Evolutionary conservation across 2,329 filamentous ascomycete genomes (phyloP).

Genomic region (Venturia effusa): DNA sequence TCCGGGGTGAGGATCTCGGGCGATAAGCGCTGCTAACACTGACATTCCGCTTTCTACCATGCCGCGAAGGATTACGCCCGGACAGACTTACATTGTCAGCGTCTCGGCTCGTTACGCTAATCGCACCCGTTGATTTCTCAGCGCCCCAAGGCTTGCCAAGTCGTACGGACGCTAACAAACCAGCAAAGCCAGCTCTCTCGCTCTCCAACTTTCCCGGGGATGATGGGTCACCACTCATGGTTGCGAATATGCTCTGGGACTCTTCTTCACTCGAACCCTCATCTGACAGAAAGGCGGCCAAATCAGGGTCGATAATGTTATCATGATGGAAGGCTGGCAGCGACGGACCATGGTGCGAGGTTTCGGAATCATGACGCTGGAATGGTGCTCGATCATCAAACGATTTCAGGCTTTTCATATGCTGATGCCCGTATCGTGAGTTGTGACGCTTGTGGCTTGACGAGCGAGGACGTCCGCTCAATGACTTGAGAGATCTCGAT

Average conservation of each 20-base stretch:
- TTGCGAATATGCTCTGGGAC: constrained; percentile 63
- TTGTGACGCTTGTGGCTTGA: constrained; percentile 72
- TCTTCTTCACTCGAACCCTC: constrained; percentile 88
- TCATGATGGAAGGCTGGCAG: constrained; percentile 95
- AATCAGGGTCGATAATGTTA: constrained; percentile 94
- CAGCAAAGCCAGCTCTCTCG: constrained; percentile 60
- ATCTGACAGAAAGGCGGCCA: constrained; percentile 93
- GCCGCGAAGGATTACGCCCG: constrained; percentile 2
- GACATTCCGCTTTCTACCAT: constrained; percentile 59
- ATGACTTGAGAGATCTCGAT: constrained; percentile 74
- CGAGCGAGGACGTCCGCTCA: constrained; percentile 61
- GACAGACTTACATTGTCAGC: constrained; percentile 10
- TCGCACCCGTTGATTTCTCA: constrained; percentile 50
- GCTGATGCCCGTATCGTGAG: constrained; percentile 62
- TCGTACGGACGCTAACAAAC: constrained; percentile 60
- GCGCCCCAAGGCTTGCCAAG: constrained; percentile 56
- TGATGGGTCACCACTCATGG: constrained; percentile 55
- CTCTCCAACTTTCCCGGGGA: constrained; percentile 53
- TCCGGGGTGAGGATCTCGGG: constrained; percentile 56
- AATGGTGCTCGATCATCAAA: constrained; percentile 80
- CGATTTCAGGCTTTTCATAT: constrained; percentile 62
- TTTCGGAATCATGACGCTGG: constrained; percentile 60
- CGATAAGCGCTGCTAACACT: constrained; percentile 72
- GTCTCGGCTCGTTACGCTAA: constrained; percentile 50
- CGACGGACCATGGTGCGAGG: constrained; percentile 49